phyloP scores from a whole-genome alignment of 192 early-diverging fungal species.

The Backusella parvicylindrica region DNA sequence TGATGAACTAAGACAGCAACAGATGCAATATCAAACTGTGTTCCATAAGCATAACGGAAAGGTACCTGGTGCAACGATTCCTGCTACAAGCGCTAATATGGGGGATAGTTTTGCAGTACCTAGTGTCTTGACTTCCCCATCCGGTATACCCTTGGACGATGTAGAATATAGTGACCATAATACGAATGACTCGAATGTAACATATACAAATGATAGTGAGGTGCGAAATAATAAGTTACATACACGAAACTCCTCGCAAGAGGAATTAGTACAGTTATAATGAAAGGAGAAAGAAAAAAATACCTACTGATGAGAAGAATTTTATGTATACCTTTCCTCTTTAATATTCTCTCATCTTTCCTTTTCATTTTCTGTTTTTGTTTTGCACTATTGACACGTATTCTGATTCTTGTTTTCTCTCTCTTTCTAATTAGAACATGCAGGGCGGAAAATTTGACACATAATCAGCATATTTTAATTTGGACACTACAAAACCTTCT shows the following conservation, averaged over 20 bases:
- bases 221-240: neutral
- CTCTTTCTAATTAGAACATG: neutral
- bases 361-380: neutral
- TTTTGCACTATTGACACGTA: neutral
- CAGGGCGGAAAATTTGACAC: neutral
- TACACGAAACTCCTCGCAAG: neutral
- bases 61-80: neutral
- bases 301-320: neutral
- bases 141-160: constrained; percentile 1
- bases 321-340: neutral
- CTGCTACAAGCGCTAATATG: neutral
- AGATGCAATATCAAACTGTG: neutral
- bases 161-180: neutral
- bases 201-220: neutral
- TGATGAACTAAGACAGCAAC: constrained; percentile 12
- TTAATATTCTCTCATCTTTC: neutral
- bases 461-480: neutral
- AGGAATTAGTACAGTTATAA: neutral
- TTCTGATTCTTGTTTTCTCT: neutral
- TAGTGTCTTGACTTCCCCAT: neutral
- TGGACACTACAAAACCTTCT: neutral
- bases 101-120: neutral
- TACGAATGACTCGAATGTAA: neutral
- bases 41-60: neutral
- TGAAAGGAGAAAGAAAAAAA: neutral